Evolutionary conservation across 495 filamentous ascomycete species (phyloP).

Genomic region (Neurospora sp.): DNA sequence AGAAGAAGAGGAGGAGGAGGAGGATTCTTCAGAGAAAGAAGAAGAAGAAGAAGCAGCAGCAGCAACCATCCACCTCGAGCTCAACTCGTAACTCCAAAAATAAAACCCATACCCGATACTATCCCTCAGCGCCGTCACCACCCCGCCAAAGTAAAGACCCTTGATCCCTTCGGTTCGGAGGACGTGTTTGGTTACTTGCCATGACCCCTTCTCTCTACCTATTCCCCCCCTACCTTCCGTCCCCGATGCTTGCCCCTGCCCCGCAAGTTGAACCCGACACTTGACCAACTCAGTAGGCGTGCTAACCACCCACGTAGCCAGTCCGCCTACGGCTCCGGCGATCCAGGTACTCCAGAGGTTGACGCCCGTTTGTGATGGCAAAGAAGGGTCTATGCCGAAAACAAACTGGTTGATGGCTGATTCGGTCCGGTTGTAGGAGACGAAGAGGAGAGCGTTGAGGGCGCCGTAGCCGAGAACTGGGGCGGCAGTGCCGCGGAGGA

Average conservation of each 20-base stretch:
- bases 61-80: constrained; percentile 40
- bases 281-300: constrained; percentile 85
- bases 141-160: constrained; percentile 69
- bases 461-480: constrained; percentile 82
- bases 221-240: neutral
- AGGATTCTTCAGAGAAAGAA: neutral
- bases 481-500: constrained; percentile 56
- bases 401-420: constrained; percentile 39
- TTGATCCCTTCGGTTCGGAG: constrained; percentile 49
- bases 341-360: constrained; percentile 53
- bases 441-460: constrained; percentile 79
- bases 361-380: constrained; percentile 7
- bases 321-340: constrained; percentile 66
- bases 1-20: neutral
- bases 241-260: neutral
- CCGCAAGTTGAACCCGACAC: constrained; percentile 56
- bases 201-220: constrained; percentile 26
- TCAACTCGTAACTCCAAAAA: constrained; percentile 79
- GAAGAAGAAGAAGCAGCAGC: neutral
- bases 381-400: neutral
- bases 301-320: constrained; percentile 71
- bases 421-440: constrained; percentile 71
- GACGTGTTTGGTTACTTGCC: constrained; percentile 52
- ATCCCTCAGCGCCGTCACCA: constrained; percentile 69
- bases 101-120: constrained; percentile 88